Evolutionary conservation across 768 basidiomycete species (phyloP).

Genomic region (Psilocybe azurescens): DNA sequence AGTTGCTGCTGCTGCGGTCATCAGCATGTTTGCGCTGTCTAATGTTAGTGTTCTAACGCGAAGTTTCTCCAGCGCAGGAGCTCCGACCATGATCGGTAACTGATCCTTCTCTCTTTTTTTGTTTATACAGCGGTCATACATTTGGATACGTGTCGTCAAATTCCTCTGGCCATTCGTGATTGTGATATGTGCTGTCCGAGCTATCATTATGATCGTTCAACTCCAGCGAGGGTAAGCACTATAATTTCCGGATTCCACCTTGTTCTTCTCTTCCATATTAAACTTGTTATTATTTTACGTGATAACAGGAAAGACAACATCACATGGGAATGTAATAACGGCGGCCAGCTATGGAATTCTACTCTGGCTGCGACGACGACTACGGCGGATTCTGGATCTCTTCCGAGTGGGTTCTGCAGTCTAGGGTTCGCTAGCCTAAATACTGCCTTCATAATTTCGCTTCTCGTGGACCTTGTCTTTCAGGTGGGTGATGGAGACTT

Average conservation of each 20-base stretch:
- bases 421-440: conserved; percentile 64
- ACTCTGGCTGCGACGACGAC: conserved; percentile 45
- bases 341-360: conserved; percentile 64
- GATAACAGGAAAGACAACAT: conserved; percentile 65
- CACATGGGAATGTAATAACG: conserved; percentile 75
- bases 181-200: conserved; percentile 65
- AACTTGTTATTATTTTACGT: conserved; percentile 16
- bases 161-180: conserved; percentile 78
- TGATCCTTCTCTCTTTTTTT: conserved; percentile 21
- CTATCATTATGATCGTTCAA: conserved; percentile 75
- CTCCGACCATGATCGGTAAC: conserved; percentile 20
- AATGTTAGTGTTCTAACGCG: conserved; percentile 51
- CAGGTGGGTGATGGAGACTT: conserved; percentile 52
- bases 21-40: conserved; percentile 63
- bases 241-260: conserved; percentile 16
- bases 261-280: conserved; percentile 19
- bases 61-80: conserved; percentile 25
- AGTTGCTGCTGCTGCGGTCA: conserved; percentile 53
- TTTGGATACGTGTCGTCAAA: conserved; percentile 66
- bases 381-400: conserved; percentile 39
- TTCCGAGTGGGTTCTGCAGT: conserved; percentile 63
- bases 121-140: conserved; percentile 62
- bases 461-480: conserved; percentile 69
- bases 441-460: conserved; percentile 65
- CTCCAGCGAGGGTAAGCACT: conserved; percentile 64